Evolutionary conservation across 2,329 filamentous ascomycete species (phyloP), one percentile per base, ranked within the genome.

Genomic region (Botrytis byssoidea): DNA sequence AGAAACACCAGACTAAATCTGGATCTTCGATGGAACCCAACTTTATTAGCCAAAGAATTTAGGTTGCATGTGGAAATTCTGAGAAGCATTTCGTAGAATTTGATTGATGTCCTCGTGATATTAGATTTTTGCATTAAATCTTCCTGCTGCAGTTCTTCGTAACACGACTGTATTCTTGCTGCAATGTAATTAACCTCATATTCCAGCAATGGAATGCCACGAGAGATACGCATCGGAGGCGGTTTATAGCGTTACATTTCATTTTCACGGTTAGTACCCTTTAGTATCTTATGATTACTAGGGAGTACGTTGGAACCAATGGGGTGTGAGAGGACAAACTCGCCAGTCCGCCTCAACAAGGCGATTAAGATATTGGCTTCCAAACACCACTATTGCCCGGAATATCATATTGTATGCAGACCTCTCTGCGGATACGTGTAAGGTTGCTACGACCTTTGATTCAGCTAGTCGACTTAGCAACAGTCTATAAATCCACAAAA

Each of bases 121-220:
- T 61, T 61, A 18, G 32, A 32, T 51, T 37, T 60, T 73, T 51
- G 71, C 64, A 61, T 69, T 10, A 69, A 73, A 69, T 12, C 18
- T 69, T 61, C 71, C 64, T 73, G 35, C 71, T 69, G 71, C 61
- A 51, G 64, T 61, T 68, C 59, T 51, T 44, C 37, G 71, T 73
- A 69, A 73, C 71, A 69, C 71, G 35, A 48, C 64, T 65, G 37
- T 57, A 32, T 42, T 69, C 66, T 46, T 48, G 22, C 44, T 48
- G 55, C 64, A 63, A 73, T 73, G 57, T 69, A 69, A 69, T 73
- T 69, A 42, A 4, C 55, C 71, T 60, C 44, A 59, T 44, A 40
- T 60, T 69, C 64, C 71, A 73, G 51, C 64, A 69, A 69, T 59
- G 44, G 48, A 32, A 73, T 73, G 71, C 71, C 71, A 73, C 64